These are phyloP conservation scores for Epipyxis sp. DNA, from an alignment of 108 stramenopile species.

Conservation along the genomic window DNA sequence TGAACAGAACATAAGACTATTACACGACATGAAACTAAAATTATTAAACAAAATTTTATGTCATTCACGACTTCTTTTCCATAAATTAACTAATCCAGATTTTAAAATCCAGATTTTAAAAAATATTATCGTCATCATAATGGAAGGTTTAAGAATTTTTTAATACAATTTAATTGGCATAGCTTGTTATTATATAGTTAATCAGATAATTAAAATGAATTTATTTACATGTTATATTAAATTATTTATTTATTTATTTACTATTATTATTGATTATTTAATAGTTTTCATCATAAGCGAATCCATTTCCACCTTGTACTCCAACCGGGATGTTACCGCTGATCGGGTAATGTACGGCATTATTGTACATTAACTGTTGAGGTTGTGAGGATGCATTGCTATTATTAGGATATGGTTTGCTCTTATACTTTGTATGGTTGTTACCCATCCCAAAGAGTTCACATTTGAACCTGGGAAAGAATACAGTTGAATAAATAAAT, in stretches of 20 bases:
- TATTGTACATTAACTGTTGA: not conserved
- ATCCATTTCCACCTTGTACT: not conserved
- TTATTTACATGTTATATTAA: not conserved
- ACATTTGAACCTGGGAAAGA: conserved; percentile 30
- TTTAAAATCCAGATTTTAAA: too few species aligned
- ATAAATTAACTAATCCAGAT: too few species aligned
- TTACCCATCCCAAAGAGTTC: conserved; percentile 52
- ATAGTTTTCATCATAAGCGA: not conserved
- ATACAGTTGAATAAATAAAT: too few species aligned
- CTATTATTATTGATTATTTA: not conserved
- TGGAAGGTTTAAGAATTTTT: too few species aligned
- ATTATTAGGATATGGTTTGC: conserved; percentile 48
- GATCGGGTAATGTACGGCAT: not conserved
- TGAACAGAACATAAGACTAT: too few species aligned
- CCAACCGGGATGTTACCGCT: not conserved
- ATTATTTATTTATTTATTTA: not conserved
- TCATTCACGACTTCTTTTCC: too few species aligned
- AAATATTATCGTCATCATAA: too few species aligned
- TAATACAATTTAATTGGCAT: too few species aligned
- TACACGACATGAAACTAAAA: too few species aligned
- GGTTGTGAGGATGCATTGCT: not conserved
- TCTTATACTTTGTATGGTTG: conserved; percentile 19
- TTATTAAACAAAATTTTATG: too few species aligned
- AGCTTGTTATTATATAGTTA: too few species aligned
- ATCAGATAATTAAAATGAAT: too few species aligned